Conservation (phyloP, 2,329 filamentous ascomycete genomes). For the Aspergillus thermomutatus region DNA sequence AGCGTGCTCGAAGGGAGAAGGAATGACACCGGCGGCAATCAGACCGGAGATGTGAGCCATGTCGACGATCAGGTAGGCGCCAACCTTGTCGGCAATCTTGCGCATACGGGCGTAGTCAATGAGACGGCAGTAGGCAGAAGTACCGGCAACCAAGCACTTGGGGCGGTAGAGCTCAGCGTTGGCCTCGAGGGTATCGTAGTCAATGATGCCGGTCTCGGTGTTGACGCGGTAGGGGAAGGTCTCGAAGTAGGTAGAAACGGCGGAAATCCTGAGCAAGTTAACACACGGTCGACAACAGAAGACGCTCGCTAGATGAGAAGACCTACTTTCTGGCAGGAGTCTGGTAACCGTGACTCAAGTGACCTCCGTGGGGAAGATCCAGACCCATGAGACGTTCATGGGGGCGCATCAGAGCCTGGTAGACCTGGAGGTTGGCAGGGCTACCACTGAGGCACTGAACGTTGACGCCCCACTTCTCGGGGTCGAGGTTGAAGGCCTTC, state of each 20-base stretch:
- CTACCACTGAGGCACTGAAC: constrained; percentile 91
- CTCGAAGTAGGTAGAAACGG: constrained; percentile 98
- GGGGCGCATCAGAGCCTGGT: constrained; percentile 88
- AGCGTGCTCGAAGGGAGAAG: constrained; percentile 81
- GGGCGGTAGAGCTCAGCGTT: constrained; percentile 85
- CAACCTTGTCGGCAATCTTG: constrained; percentile 83
- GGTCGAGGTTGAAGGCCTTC: constrained; percentile 80
- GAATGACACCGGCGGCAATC: constrained; percentile 86
- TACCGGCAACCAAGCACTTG: constrained; percentile 92
- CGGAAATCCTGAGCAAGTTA: constrained; percentile 67
- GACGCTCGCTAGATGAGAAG: not conserved
- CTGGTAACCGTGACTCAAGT: constrained; percentile 96
- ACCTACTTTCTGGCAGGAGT: constrained; percentile 79
- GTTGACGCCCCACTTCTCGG: constrained; percentile 95
- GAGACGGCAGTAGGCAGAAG: constrained; percentile 90
- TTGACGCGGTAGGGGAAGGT: constrained; percentile 92
- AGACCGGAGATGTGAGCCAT: constrained; percentile 98
- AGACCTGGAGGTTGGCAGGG: constrained; percentile 96
- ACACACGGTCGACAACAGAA: not conserved
- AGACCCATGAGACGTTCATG: constrained; percentile 97
- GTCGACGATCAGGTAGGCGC: constrained; percentile 89
- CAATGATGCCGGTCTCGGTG: constrained; percentile 86
- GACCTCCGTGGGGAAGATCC: constrained; percentile 92
- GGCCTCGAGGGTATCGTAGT: constrained; percentile 89
- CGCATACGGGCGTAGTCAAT: constrained; percentile 95